Evolutionary conservation across 2,329 filamentous ascomycete species (phyloP), one percentile per base, ranked within the genome.

Genomic region (Ophiostoma himal-ulmi): DNA sequence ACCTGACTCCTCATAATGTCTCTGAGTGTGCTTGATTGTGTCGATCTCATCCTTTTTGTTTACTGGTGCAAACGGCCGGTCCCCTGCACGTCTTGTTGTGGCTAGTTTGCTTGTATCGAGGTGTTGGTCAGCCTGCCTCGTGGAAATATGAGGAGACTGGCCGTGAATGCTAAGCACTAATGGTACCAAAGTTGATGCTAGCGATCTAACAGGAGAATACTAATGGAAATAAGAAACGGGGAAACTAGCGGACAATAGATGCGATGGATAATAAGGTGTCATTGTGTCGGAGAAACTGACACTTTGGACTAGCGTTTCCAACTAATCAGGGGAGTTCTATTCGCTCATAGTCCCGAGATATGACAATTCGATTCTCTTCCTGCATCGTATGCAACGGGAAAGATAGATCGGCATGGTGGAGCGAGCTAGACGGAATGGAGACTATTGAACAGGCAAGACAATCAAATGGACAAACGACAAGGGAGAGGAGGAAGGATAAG

Each of bases 1-100:
- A 30, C 26, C 17, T 54, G 1, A 13, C n/a, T 7, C 10, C 5
- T 11, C 8, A 8, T 11, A 5, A 60, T 60, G 34, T 39, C 14
- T 39, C 1, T 64, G 14, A n/a, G 13, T 57, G 1, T 22, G 5
- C 22, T 1, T 22, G 20, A 54, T 57, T 26, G 52, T 14, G 52
- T 64, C 8, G 57, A 36, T n/a, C 34, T 20, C 34, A n/a, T 64
- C 11, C 30, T 2, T 37, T n/a, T 36, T 64, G 30, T n/a, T 64
- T 20, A 64, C 60, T 64, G 60, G 60, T 64, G 60, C 60, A 64
- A 64, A 64, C 60, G 11, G 60, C 60, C 60, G 60, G 34, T 37
- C 13, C 17, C 34, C 14, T 64, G 26, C 22, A 30, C 34, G 37
- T 17, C 34, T 37, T 17, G 14, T 37, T 37, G 14, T 37, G 30